Conservation (phyloP, 495 filamentous ascomycete species). For the Penicillium atrosanguineum region DNA sequence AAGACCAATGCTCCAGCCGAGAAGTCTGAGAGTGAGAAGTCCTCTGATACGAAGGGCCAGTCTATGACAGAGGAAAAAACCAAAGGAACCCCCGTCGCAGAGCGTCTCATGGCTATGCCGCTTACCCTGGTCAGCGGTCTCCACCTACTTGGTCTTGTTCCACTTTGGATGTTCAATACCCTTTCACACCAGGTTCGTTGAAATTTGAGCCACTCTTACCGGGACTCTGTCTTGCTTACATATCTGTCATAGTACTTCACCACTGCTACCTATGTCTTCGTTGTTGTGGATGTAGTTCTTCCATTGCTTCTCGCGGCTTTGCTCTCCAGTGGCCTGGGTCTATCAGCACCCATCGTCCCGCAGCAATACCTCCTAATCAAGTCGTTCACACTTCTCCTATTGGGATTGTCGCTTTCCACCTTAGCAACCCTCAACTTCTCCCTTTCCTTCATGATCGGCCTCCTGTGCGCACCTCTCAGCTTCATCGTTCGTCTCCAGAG, state of each 20-base stretch:
- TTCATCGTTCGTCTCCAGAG: constrained; percentile 59
- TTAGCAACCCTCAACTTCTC: constrained; percentile 97
- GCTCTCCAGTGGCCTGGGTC: constrained; percentile 49
- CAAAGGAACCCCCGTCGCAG: constrained; percentile 38
- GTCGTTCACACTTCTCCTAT: constrained; percentile 85
- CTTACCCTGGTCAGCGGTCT: constrained; percentile 65
- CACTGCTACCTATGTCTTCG: constrained; percentile 48
- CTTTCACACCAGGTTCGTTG: constrained; percentile 58
- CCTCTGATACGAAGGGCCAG: constrained; percentile 18
- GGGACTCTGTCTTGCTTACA: constrained; percentile 20
- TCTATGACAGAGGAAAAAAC: constrained; percentile 14
- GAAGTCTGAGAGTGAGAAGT: constrained; percentile 24
- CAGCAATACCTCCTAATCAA: constrained; percentile 78
- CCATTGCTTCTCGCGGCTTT: constrained; percentile 53
- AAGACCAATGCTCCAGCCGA: constrained; percentile 11
- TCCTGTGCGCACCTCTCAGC: constrained; percentile 70
- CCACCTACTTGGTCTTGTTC: constrained; percentile 77
- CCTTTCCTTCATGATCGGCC: constrained; percentile 80
- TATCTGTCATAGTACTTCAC: constrained; percentile 49
- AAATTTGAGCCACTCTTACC: neutral
- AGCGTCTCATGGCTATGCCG: constrained; percentile 77
- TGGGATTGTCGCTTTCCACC: constrained; percentile 87
- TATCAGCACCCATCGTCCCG: constrained; percentile 48
- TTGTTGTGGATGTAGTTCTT: constrained; percentile 56
- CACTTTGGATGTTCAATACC: constrained; percentile 85